Conservation (phyloP, 2,329 filamentous ascomycete species). For the Helotiales sp. region DNA sequence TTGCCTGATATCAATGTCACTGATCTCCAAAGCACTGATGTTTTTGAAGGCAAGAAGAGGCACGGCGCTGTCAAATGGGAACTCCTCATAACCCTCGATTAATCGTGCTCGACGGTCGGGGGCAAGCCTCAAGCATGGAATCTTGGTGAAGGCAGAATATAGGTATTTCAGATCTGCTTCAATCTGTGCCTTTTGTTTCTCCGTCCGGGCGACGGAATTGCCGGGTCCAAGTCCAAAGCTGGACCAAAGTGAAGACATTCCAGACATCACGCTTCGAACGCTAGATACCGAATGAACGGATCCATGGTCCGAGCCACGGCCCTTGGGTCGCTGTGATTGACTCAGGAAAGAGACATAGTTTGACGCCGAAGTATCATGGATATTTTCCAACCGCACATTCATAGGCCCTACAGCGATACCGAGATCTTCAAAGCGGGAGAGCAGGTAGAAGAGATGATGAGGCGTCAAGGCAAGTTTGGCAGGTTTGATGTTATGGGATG, state of each 20-base stretch:
- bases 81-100: slow-evolving; percentile 94
- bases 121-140: slow-evolving; percentile 83
- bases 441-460: slow-evolving; percentile 94
- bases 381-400: slow-evolving; percentile 93
- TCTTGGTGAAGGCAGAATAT: slow-evolving; percentile 98
- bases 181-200: slow-evolving; percentile 84
- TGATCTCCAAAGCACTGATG: slow-evolving; percentile 87
- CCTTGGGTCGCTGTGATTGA: slow-evolving; percentile 77
- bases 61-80: slow-evolving; percentile 95
- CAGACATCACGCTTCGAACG: slow-evolving; percentile 95
- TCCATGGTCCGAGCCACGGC: slow-evolving; percentile 77
- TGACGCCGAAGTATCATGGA: slow-evolving; percentile 81
- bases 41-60: slow-evolving; percentile 98
- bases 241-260: slow-evolving; percentile 91
- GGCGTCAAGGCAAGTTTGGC: slow-evolving; percentile 90
- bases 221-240: slow-evolving; percentile 80
- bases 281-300: slow-evolving; percentile 96
- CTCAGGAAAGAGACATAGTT: slow-evolving; percentile 96
- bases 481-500: slow-evolving; percentile 82
- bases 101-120: slow-evolving; percentile 91
- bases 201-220: slow-evolving; percentile 77
- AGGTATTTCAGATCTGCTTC: slow-evolving; percentile 91
- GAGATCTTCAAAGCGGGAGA: slow-evolving; percentile 93
- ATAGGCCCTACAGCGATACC: slow-evolving; percentile 89
- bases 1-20: slow-evolving; percentile 92